Evolutionary conservation across 2,329 filamentous ascomycete species (phyloP), one percentile per base, ranked within the genome.

Genomic region (Byssothecium circinans): DNA sequence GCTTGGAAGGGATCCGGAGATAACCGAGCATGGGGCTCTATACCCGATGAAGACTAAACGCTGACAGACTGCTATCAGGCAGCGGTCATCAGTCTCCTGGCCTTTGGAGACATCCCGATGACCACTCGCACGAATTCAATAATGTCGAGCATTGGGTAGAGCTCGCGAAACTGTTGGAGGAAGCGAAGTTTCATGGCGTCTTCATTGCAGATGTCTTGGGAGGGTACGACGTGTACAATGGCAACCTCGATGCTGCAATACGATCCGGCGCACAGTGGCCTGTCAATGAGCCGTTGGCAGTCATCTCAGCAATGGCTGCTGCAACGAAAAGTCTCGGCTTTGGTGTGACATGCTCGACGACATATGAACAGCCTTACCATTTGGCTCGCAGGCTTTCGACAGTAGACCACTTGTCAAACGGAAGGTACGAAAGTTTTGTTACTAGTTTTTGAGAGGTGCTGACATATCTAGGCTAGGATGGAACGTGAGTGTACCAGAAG

Each of bases 161-260:
- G 23, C 58, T 73, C 12, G 71, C 70, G 6, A 62, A 71, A 45
- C 48, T 70, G 38, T 62, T 74, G 1, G 71, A 74, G 44, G 61
- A 63, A 17, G 70, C 67, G 6, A 65, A 70, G 17, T 68, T 73
- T 29, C 70, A 73, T 49, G 70, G 68, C 12, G 69, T 74, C 39
- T 74, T 74, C 50, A 65, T 74, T 41, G 71, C 71, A 17, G 71
- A 74, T 47, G 69, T 71, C 2, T 74, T 87, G 68, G 64, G 63
- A 50, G 82, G 82, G 5, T 87, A 88, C 60, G 85, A 89, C 71
- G 83, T 88, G 4, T 88, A 87, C 68, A 82, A 82, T 49, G 79
- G 83, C 3, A 84, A 81, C 50, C 74, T 87, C 2, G 77, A 79
- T 2, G 79, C 84, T 0, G 81, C 83, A 0, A 78, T 86, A 40